Evolutionary conservation across 169 alveolate species (phyloP).

Genomic region (Plasmodium relictum): DNA sequence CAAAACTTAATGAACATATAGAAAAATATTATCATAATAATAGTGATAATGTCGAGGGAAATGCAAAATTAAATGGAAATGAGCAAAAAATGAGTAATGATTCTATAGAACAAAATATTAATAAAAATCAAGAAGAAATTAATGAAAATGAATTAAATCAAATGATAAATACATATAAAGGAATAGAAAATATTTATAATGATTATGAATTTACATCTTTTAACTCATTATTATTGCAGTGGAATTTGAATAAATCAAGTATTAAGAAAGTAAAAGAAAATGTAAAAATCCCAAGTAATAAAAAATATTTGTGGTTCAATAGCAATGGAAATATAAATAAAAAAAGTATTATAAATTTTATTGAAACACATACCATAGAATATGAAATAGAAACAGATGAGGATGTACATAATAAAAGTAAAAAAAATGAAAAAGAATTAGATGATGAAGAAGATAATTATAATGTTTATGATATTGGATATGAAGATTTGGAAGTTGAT

Average conservation of each 20-base stretch:
- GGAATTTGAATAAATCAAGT: conserved; percentile 73
- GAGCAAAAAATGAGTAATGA: not conserved
- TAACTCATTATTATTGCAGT: conserved; percentile 50
- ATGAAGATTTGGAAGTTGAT: not conserved
- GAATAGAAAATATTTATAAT: conserved; percentile 66
- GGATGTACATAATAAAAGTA: conserved; percentile 13
- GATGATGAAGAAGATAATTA: not conserved
- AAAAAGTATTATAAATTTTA: conserved; percentile 61
- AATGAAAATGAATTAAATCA: not conserved
- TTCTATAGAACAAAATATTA: not conserved
- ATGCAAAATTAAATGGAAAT: not conserved
- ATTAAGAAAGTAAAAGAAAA: conserved; percentile 49
- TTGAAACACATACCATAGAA: conserved; percentile 73
- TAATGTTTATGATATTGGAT: not conserved
- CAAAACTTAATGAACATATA: not conserved
- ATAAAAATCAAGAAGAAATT: not conserved
- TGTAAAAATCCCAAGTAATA: conserved; percentile 10
- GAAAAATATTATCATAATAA: not conserved
- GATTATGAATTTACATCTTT: conserved; percentile 49
- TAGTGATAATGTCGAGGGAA: not conserved
- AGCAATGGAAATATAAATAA: conserved; percentile 66
- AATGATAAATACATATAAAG: conserved; percentile 16
- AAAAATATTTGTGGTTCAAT: conserved; percentile 55
- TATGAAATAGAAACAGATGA: conserved; percentile 74
- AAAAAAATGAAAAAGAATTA: not conserved